Conservation (phyloP, 2,329 filamentous ascomycete species). For the Ciborinia camelliae region DNA sequence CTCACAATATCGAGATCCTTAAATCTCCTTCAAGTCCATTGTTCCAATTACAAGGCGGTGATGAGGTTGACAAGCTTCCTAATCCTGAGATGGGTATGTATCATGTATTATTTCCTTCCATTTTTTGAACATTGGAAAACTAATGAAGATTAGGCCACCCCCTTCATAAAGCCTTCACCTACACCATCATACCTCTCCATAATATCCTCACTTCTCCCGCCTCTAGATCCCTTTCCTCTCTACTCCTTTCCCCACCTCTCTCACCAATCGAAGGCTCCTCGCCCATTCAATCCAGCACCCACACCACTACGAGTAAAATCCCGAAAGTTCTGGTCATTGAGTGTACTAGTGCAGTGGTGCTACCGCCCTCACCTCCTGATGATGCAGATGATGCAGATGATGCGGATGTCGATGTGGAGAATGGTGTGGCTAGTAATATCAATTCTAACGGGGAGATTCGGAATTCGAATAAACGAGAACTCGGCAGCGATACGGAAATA, state of each 20-base stretch:
- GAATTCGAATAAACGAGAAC: constrained; percentile 15
- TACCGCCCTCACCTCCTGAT: constrained; percentile 32
- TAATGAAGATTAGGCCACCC: constrained; percentile 50
- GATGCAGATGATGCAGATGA: not conserved
- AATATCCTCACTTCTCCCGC: constrained; percentile 45
- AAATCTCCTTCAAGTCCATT: constrained; percentile 59
- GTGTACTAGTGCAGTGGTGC: constrained; percentile 43
- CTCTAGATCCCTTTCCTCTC: constrained; percentile 22
- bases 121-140: not conserved
- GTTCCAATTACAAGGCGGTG: constrained; percentile 49
- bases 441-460: not conserved
- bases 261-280: constrained; percentile 25
- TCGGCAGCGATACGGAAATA: constrained; percentile 63
- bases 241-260: constrained; percentile 34
- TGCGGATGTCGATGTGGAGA: no score
- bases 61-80: constrained; percentile 3
- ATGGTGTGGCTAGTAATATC: not conserved
- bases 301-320: constrained; percentile 38
- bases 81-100: constrained; percentile 13
- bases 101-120: not conserved
- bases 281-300: constrained; percentile 35
- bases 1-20: constrained; percentile 54
- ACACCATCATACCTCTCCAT: constrained; percentile 56
- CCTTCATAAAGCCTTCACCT: constrained; percentile 60
- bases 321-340: constrained; percentile 56